A percentile compares a stretch with the other conserved stretches of the same genome.
phyloP scores from a whole-genome alignment of 2,329 filamentous ascomycete species.

The Fusarium redolens region DNA sequence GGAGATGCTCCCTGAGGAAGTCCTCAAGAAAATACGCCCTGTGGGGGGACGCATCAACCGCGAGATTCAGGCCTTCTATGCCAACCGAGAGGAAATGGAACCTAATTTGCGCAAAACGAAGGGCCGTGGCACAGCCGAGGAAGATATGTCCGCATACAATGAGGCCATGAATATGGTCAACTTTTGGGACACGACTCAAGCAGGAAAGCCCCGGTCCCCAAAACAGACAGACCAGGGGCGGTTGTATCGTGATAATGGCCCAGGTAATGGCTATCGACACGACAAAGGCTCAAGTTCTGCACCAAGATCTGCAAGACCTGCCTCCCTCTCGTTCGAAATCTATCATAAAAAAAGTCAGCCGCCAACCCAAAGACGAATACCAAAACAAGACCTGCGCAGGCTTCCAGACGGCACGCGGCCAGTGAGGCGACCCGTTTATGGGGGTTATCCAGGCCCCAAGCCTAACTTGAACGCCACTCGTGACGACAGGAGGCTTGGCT shows the following conservation, averaged over 20 bases:
- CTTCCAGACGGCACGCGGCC: neutral
- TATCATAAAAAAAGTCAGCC: neutral
- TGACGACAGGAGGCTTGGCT: neutral
- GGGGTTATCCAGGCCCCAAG: too few relatives aligned
- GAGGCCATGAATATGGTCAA: constrained; percentile 37
- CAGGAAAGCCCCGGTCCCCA: constrained; percentile 10
- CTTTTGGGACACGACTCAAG: constrained; percentile 50
- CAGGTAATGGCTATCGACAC: neutral
- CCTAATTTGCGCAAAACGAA: constrained; percentile 45
- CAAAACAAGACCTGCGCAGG: neutral
- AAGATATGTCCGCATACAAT: constrained; percentile 36
- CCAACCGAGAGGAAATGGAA: constrained; percentile 49
- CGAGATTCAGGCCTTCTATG: constrained; percentile 52
- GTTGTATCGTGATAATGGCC: neutral
- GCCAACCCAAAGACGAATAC: neutral
- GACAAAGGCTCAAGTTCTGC: neutral
- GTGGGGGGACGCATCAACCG: constrained; percentile 53
- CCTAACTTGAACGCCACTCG: neutral
- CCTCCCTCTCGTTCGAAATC: neutral
- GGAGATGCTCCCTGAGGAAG: constrained; percentile 51
- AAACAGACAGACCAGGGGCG: neutral
- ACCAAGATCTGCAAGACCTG: neutral
- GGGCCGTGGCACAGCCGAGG: constrained; percentile 30
- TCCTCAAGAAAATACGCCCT: constrained; percentile 49
- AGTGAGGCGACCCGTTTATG: neutral